phyloP scores from a whole-genome alignment of 169 alveolate genomes.

The Blepharisma undulans region DNA sequence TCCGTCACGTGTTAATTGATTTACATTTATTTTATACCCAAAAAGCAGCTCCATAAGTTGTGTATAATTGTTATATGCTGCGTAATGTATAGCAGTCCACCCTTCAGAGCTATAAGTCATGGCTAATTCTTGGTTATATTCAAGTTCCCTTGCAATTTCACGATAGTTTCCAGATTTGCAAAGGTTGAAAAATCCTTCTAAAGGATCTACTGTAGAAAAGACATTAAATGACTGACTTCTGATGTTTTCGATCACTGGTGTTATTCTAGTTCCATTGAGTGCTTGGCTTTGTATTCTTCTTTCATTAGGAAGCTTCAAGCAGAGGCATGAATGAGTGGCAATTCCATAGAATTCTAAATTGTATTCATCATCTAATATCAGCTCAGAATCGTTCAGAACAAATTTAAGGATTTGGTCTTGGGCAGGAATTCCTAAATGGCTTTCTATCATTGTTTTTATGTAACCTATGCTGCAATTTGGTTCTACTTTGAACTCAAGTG shows the following conservation, averaged over 20 bases:
- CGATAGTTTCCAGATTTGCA: neutral
- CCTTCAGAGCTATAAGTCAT: neutral
- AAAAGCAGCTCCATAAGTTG: neutral
- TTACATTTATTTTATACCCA: neutral
- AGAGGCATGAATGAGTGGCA: neutral
- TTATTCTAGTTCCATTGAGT: neutral
- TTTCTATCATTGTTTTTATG: neutral
- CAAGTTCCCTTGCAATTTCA: neutral
- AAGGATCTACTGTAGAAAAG: neutral
- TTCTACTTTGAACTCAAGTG: neutral
- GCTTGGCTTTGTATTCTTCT: neutral
- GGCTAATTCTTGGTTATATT: neutral
- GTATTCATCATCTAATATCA: neutral
- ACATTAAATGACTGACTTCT: neutral
- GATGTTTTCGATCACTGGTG: neutral
- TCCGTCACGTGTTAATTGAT: neutral
- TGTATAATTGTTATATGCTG: neutral
- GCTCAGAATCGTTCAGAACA: neutral
- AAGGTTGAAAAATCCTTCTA: neutral
- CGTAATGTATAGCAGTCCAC: neutral
- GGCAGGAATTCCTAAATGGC: neutral
- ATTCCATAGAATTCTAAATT: neutral
- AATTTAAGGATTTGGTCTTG: neutral
- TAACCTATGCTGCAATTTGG: neutral
- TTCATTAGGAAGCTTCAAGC: neutral